These are phyloP conservation scores for Fistulina hepatica DNA, from an alignment of 1,284 basidiomycete species.

Conservation along the genomic window DNA sequence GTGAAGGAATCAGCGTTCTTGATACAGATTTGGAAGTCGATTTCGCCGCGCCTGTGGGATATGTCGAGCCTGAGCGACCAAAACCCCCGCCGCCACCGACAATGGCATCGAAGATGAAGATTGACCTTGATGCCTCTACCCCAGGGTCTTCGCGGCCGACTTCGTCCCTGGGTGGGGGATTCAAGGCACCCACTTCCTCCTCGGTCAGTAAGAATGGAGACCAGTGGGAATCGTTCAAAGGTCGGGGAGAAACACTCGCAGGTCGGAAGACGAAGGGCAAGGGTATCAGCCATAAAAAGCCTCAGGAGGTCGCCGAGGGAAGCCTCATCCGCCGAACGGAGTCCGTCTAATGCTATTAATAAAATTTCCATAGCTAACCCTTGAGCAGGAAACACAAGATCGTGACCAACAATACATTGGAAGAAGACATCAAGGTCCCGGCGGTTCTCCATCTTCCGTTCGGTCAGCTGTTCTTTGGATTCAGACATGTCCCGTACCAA, in stretches of 20 bases:
- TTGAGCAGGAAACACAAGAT: slow-evolving; percentile 66
- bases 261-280: slow-evolving; percentile 90
- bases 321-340: slow-evolving; percentile 86
- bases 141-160: slow-evolving; percentile 73
- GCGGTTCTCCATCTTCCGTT: slow-evolving; percentile 85
- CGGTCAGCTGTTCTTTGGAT: slow-evolving; percentile 93
- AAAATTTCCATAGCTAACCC: slow-evolving; percentile 11
- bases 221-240: slow-evolving; percentile 89
- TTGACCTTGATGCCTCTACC: slow-evolving; percentile 77
- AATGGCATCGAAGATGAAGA: slow-evolving; percentile 96
- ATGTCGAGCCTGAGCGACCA: slow-evolving; percentile 84
- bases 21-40: slow-evolving; percentile 96
- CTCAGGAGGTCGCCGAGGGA: slow-evolving; percentile 66
- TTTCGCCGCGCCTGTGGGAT: slow-evolving; percentile 67
- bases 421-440: slow-evolving; percentile 73
- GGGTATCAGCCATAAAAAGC: slow-evolving; percentile 73
- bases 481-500: slow-evolving; percentile 62
- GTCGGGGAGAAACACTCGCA: slow-evolving; percentile 78
- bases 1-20: slow-evolving; percentile 80
- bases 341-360: slow-evolving; percentile 37
- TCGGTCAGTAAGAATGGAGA: slow-evolving; percentile 64
- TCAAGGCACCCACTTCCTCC: slow-evolving; percentile 41
- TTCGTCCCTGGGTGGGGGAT: slow-evolving; percentile 61
- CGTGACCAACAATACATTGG: slow-evolving; percentile 74
- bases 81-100: slow-evolving; percentile 76